Percentiles rank a stretch among this genome's conserved stretches.
phyloP scores from a whole-genome alignment of 352 stramenopile species.

The Aphanomyces astaci region DNA sequence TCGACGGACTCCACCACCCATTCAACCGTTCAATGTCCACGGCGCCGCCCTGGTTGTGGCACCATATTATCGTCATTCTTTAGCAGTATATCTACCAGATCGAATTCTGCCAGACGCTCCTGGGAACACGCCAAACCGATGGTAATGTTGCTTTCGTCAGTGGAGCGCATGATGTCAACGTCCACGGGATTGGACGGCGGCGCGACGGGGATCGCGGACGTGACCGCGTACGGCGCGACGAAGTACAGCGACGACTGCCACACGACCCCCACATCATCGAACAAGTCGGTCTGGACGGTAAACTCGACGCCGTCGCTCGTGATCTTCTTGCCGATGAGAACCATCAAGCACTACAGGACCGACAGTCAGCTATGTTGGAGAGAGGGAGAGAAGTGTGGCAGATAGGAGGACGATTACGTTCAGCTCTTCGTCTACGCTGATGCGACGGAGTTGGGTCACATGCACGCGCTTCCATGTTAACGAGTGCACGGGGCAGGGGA shows the following conservation, averaged over 20 bases:
- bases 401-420: too few relatives aligned
- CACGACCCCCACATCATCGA: conserved; percentile 58
- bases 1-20: background rate
- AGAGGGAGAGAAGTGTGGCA: too few relatives aligned
- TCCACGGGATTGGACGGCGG: conserved; percentile 14
- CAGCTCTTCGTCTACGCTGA: conserved; percentile 33
- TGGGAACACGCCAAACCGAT: background rate
- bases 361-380: too few relatives aligned
- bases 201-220: background rate
- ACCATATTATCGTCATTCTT: background rate
- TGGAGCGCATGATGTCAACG: background rate
- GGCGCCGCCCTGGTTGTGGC: conserved; percentile 1
- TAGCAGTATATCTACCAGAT: background rate
- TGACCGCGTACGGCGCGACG: conserved; percentile 30
- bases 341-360: conserved; percentile 54
- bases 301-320: conserved; percentile 65
- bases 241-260: conserved; percentile 69
- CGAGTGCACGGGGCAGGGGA: conserved; percentile 43
- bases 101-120: conserved; percentile 13
- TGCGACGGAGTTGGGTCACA: conserved; percentile 56
- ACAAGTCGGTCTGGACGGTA: conserved; percentile 60
- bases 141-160: background rate
- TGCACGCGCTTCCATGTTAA: conserved; percentile 62
- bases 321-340: conserved; percentile 65
- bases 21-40: conserved; percentile 13